Evolutionary conservation across 306 rosid species (phyloP).

Genomic region (Arachis hypogaea): DNA sequence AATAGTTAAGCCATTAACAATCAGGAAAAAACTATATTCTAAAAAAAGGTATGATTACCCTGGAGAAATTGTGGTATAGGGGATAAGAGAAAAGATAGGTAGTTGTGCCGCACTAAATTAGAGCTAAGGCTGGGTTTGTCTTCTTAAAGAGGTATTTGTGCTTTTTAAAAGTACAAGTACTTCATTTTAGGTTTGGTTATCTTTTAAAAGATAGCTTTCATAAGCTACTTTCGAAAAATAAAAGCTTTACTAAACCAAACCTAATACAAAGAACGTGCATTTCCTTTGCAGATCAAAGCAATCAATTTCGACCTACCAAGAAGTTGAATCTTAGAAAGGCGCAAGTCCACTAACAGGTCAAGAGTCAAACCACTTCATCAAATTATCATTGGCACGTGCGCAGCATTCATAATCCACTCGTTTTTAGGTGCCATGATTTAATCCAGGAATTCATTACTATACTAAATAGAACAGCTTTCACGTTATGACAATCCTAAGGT

Average conservation of each 20-base stretch:
- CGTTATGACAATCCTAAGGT: not conserved
- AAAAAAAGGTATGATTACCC: not conserved
- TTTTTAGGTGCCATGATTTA: not conserved
- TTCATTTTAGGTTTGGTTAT: too few relatives aligned
- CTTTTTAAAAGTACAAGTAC: too few relatives aligned
- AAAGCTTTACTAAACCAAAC: not conserved
- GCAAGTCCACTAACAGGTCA: slow-evolving; percentile 7
- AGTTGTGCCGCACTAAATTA: slow-evolving; percentile 31
- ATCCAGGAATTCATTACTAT: not conserved
- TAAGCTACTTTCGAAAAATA: too few relatives aligned
- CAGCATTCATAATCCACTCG: not conserved
- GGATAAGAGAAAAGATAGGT: not conserved
- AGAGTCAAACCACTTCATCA: not conserved
- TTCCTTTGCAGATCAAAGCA: not conserved
- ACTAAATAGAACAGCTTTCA: not conserved
- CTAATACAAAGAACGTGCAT: not conserved
- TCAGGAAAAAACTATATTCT: too few relatives aligned
- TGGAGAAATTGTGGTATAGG: not conserved
- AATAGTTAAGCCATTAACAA: too few relatives aligned
- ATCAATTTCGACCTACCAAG: not conserved
- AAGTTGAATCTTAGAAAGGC: not conserved
- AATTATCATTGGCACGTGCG: not conserved
- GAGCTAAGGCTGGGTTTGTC: not conserved
- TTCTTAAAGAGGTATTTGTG: too few relatives aligned
- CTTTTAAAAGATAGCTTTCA: too few relatives aligned